A percentile compares a stretch with the other conserved stretches of the same genome.
Conservation (phyloP, 805 yeast genomes). For the Monosporozyma solicola region DNA sequence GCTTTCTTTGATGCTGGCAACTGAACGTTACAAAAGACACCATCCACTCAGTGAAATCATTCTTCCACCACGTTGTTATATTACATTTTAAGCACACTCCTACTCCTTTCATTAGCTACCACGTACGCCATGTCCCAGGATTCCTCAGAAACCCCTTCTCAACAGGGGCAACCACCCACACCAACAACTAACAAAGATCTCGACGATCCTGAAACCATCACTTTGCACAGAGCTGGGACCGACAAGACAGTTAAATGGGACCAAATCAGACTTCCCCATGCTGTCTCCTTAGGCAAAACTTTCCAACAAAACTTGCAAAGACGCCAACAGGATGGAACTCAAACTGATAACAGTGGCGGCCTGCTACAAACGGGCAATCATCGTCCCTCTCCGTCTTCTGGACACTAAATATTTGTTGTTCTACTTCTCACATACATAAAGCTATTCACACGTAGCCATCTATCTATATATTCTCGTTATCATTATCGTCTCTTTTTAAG, state of each 20-base stretch:
- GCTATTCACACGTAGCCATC: not conserved
- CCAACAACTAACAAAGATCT: not conserved
- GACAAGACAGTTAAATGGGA: slow-evolving; percentile 15
- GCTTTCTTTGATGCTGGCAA: not conserved
- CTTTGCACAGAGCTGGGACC: slow-evolving; percentile 14
- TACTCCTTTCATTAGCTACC: not conserved
- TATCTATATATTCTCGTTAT: not conserved
- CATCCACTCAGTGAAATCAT: no score
- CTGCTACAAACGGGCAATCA: slow-evolving; percentile 19
- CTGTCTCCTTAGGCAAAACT: slow-evolving; percentile 8
- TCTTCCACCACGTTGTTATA: not conserved
- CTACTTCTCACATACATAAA: not conserved
- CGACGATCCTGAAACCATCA: not conserved
- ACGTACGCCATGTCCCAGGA: not conserved
- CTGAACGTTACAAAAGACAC: no score
- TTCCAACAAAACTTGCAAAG: not conserved
- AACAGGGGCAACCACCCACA: not conserved
- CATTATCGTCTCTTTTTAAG: not conserved
- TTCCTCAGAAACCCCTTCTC: not conserved
- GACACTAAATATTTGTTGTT: not conserved
- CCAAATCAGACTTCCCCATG: slow-evolving; percentile 19
- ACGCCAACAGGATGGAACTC: not conserved
- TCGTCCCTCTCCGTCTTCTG: slow-evolving; percentile 11
- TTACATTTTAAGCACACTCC: not conserved
- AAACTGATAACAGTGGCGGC: slow-evolving; percentile 11